A percentile compares a stretch with the other conserved stretches of the same genome.
Conservation (phyloP, 2,329 filamentous ascomycete species). For the Allantophomopsis lycopodina region DNA sequence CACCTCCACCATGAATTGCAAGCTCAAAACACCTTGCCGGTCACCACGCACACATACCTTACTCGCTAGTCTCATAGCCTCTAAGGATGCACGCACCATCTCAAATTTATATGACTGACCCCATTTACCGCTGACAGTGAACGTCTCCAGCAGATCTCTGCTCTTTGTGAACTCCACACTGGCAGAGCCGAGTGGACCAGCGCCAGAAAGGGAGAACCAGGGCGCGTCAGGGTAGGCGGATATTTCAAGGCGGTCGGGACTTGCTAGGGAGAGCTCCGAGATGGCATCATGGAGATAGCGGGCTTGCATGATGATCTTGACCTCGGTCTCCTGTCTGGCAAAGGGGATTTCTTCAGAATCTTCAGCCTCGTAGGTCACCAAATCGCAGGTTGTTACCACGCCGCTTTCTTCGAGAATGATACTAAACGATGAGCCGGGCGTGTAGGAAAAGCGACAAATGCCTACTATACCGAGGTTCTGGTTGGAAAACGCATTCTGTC, state of each 20-base stretch:
- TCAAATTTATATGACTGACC: constrained; percentile 74
- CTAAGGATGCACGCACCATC: constrained; percentile 69
- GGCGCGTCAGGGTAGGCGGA: constrained; percentile 44
- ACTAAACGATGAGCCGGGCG: constrained; percentile 63
- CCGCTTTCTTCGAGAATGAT: constrained; percentile 78
- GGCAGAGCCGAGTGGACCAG: constrained; percentile 44
- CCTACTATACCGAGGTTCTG: constrained; percentile 73
- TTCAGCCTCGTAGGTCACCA: constrained; percentile 77
- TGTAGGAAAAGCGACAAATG: constrained; percentile 73
- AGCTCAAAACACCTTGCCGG: constrained; percentile 74
- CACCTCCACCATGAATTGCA: constrained; percentile 93
- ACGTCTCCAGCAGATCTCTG: constrained; percentile 60
- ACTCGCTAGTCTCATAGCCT: constrained; percentile 85
- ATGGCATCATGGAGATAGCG: constrained; percentile 60
- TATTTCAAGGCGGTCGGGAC: constrained; percentile 63
- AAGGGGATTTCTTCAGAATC: constrained; percentile 74
- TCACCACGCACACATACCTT: constrained; percentile 90
- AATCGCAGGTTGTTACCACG: constrained; percentile 77
- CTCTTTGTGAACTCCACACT: constrained; percentile 54
- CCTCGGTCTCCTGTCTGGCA: constrained; percentile 60
- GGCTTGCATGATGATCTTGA: constrained; percentile 92
- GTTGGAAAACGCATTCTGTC: constrained; percentile 66
- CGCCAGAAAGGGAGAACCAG: constrained; percentile 60
- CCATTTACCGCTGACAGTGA: constrained; percentile 46
- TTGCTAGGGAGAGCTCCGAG: constrained; percentile 44